These are phyloP conservation scores for Cercospora zeina DNA, from an alignment of 2,329 filamentous ascomycete species.

Conservation along the genomic window DNA sequence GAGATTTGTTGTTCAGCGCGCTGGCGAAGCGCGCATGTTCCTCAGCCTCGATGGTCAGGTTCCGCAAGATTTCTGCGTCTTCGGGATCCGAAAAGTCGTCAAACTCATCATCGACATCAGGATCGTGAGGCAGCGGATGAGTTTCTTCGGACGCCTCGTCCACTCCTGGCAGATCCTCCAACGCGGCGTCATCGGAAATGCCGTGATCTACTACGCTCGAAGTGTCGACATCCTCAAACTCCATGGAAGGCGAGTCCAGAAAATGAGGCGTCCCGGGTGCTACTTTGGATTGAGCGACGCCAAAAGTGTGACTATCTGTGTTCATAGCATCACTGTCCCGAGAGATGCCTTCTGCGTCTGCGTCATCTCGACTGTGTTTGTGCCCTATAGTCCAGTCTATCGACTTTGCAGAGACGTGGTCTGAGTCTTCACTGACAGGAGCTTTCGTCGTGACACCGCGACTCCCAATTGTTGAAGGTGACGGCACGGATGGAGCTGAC, in stretches of 20 bases:
- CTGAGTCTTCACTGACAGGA: slow-evolving; percentile 2
- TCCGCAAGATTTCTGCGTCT: slow-evolving; percentile 83
- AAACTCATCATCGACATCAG: slow-evolving; percentile 39
- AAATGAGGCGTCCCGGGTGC: background rate
- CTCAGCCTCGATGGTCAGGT: slow-evolving; percentile 85
- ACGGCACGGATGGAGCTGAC: background rate
- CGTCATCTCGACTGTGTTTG: background rate
- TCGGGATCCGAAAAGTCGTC: slow-evolving; percentile 75
- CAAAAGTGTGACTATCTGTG: background rate
- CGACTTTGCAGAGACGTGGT: background rate
- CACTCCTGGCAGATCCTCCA: slow-evolving; percentile 19
- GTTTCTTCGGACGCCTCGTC: slow-evolving; percentile 28
- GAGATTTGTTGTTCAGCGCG: slow-evolving; percentile 74
- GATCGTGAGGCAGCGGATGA: slow-evolving; percentile 34
- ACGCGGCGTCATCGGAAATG: slow-evolving; percentile 35
- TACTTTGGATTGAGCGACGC: background rate
- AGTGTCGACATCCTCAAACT: slow-evolving; percentile 24
- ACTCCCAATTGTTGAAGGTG: background rate
- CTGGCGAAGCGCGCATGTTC: slow-evolving; percentile 93
- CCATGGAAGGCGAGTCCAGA: slow-evolving; percentile 19
- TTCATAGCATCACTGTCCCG: background rate
- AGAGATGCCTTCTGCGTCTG: background rate
- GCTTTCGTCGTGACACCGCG: background rate
- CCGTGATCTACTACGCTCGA: slow-evolving; percentile 55
- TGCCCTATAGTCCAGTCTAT: background rate